Conservation (phyloP, 2,329 filamentous ascomycete species). For the Aspergillus caelatus region DNA sequence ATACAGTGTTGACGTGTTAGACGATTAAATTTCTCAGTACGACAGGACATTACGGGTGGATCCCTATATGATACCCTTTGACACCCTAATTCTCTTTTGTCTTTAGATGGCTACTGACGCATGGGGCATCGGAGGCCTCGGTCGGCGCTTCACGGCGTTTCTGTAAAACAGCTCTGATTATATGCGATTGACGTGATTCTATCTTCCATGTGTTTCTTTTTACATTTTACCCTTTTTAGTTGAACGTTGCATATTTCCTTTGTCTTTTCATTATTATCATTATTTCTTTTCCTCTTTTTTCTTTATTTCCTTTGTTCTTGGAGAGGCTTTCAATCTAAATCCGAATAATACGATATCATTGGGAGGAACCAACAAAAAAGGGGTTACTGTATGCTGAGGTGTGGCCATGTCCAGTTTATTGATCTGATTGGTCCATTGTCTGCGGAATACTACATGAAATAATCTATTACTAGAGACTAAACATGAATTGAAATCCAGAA, state of each 20-base stretch:
- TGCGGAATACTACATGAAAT: conserved; percentile 19
- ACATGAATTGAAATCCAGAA: conserved; percentile 12
- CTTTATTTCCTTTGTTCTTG: conserved; percentile 10
- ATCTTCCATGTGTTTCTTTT: conserved; percentile 6
- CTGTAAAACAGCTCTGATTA: conserved; percentile 21
- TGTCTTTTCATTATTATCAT: not conserved
- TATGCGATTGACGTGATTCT: conserved; percentile 6
- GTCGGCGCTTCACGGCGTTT: conserved; percentile 29
- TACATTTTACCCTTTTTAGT: not conserved
- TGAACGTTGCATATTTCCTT: conserved; percentile 8
- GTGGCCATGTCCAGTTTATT: conserved; percentile 15
- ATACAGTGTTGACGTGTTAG: conserved; percentile 36
- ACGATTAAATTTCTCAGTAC: conserved; percentile 28
- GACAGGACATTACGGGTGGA: conserved; percentile 25
- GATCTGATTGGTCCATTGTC: conserved; percentile 23
- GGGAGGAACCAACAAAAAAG: conserved; percentile 14
- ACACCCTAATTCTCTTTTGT: conserved; percentile 33
- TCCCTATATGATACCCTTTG: conserved; percentile 32
- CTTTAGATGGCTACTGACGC: conserved; percentile 25
- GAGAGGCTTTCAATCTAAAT: conserved; percentile 14
- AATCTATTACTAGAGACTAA: conserved; percentile 18
- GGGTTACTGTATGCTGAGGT: conserved; percentile 21
- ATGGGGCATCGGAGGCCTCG: conserved; percentile 22
- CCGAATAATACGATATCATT: conserved; percentile 21
- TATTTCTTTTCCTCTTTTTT: conserved; percentile 7